Conservation (phyloP, 768 basidiomycete genomes). For the Rhizopogon sp. region DNA sequence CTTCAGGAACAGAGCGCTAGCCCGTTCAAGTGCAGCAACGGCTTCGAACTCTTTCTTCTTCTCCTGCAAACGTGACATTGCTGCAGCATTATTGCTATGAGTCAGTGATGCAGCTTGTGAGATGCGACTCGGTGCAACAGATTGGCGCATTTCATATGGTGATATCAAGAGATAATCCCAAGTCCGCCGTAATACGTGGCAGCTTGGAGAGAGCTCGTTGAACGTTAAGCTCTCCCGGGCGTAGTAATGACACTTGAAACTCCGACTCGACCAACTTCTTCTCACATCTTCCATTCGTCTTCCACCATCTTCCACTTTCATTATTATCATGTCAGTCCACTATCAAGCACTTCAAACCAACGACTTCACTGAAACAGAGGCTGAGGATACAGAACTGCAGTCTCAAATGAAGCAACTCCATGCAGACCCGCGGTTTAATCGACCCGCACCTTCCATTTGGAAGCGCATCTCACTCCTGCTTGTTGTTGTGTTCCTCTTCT, state of each 20-base stretch:
- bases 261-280: background rate
- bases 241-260: background rate
- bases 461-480: constrained; percentile 43
- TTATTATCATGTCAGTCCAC: background rate
- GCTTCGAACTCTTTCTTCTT: constrained; percentile 82
- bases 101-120: constrained; percentile 38
- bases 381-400: background rate
- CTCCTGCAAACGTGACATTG: constrained; percentile 56
- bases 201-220: background rate
- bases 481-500: constrained; percentile 37
- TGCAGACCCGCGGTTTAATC: constrained; percentile 32
- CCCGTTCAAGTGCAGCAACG: constrained; percentile 64
- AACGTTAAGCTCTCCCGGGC: too few relatives aligned
- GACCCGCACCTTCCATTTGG: constrained; percentile 36
- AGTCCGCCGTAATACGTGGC: too few relatives aligned
- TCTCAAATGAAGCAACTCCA: background rate
- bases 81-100: constrained; percentile 41
- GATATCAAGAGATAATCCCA: too few relatives aligned
- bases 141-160: constrained; percentile 44
- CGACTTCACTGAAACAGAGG: background rate
- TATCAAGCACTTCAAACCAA: background rate
- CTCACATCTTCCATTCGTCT: background rate
- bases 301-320: too few relatives aligned
- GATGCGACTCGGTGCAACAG: constrained; percentile 44
- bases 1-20: constrained; percentile 57